A percentile compares a stretch with the other conserved stretches of the same genome.
Conservation (phyloP, 768 basidiomycete species). For the Daedaleopsis sinensis region DNA sequence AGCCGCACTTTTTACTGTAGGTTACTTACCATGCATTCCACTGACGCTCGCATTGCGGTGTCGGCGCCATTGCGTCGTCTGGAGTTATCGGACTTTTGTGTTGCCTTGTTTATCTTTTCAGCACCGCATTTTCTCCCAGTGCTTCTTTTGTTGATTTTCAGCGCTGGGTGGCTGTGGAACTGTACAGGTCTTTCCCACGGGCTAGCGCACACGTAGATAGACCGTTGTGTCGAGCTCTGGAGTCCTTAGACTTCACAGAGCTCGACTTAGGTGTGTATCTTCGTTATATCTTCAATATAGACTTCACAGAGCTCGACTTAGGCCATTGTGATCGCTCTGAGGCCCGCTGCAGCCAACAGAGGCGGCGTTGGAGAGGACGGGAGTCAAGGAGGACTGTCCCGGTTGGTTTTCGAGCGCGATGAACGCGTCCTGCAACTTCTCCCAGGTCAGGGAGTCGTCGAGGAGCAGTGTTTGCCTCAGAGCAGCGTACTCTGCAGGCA, state of each 20-base stretch:
- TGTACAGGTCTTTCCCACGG: background rate
- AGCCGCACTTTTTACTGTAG: background rate
- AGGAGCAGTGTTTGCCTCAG: too few relatives aligned
- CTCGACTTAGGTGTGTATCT: background rate
- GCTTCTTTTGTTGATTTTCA: background rate
- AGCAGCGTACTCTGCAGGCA: too few relatives aligned
- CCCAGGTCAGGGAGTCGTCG: too few relatives aligned
- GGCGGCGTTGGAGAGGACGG: too few relatives aligned
- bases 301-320: background rate
- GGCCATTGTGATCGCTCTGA: background rate
- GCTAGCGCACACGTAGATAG: background rate
- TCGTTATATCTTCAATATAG: background rate
- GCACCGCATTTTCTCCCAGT: too few relatives aligned
- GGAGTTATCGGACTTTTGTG: background rate
- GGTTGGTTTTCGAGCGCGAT: too few relatives aligned
- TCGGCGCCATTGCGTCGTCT: background rate
- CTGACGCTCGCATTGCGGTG: background rate
- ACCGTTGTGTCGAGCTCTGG: background rate
- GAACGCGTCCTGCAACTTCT: slow-evolving; percentile 33
- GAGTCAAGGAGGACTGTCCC: too few relatives aligned
- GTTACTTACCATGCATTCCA: background rate
- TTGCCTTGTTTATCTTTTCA: too few relatives aligned
- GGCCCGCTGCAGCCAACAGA: background rate
- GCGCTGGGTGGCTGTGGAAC: background rate
- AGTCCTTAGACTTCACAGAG: background rate